Conservation (phyloP, 192 early-diverging fungal genomes). For the Polychytrium aggregatum region DNA sequence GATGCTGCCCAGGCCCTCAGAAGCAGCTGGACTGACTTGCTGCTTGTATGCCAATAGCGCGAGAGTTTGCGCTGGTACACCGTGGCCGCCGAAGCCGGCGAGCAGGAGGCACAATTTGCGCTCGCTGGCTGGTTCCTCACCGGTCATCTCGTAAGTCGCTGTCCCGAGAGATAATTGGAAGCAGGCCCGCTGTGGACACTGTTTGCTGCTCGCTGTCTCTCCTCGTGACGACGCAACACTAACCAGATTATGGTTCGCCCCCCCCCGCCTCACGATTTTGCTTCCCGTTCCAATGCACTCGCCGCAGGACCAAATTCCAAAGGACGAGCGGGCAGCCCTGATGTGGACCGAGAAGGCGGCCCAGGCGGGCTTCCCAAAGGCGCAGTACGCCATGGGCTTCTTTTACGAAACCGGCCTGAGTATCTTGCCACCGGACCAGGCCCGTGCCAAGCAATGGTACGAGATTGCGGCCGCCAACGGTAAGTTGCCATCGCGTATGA, state of each 20-base stretch:
- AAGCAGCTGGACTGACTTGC: constrained; percentile 41
- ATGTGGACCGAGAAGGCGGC: constrained; percentile 68
- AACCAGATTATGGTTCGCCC: too few relatives aligned
- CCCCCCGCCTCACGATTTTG: too few relatives aligned
- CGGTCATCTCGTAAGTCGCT: constrained; percentile 54
- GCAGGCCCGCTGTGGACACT: too few relatives aligned
- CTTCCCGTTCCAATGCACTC: too few relatives aligned
- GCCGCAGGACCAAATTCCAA: too few relatives aligned
- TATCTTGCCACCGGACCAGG: constrained; percentile 31
- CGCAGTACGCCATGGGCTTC: constrained; percentile 80
- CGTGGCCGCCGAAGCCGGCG: constrained; percentile 53
- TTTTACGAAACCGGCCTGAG: constrained; percentile 70
- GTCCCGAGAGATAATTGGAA: too few relatives aligned
- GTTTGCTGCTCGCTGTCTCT: too few relatives aligned
- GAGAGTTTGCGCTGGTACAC: constrained; percentile 62
- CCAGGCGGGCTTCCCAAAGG: constrained; percentile 55
- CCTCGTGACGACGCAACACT: too few relatives aligned
- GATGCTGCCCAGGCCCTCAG: constrained; percentile 19
- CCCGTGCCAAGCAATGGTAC: constrained; percentile 35
- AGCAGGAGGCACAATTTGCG: constrained; percentile 64
- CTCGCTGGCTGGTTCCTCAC: constrained; percentile 74
- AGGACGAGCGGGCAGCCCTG: constrained; percentile 61
- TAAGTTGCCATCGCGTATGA: too few relatives aligned
- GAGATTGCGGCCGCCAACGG: constrained; percentile 12
- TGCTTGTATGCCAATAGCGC: constrained; percentile 29